Evolutionary conservation across 202 grass and related monocot species (phyloP), one percentile per base, ranked within the genome.

Genomic region (Elaeis oleifera): DNA sequence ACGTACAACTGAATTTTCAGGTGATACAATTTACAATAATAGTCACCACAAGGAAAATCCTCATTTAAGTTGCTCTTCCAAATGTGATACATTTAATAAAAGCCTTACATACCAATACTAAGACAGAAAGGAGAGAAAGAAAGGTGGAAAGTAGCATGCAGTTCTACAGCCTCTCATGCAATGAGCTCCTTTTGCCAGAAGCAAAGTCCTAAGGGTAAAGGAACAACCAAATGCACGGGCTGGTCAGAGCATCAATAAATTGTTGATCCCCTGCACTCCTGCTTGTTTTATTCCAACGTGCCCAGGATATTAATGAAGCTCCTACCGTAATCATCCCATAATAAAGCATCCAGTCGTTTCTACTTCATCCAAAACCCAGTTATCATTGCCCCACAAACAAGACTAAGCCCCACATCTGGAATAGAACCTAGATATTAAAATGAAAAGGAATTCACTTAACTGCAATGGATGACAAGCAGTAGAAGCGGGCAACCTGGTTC

Each of bases 1-100:
- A 56, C 65, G 48, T 52, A 69, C 23, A 65, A n/a, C 76, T 64
- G 53, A 54, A 64, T 44, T 50, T 70, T 67, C 11, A 55, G 39
- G 58, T 31, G 18, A 51, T 57, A 24, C 25, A 62, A 72, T 73
- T 79, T 64, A 81, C 81, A 81, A 69, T 65, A 59, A 75, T 50
- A 50, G 51, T 67, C 64, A 68, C 63, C 67, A 75, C 58, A 67
- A 81, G 28, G 18, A 23, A n/a, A 53, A 23, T 15, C 71, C 44
- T 59, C 58, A 65, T 20, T 67, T 78, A 64, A 53, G 71, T 23
- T 71, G 62, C 56, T 68, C 68, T 56, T 29, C 14, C 49, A 19
- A 70, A 14, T 13, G 11, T 44, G 36, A 44, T 44, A 62, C 39
- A 49, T 27, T 57, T 50, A 31, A 8, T 50, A 18, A 64, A 63